A percentile compares a stretch with the other conserved stretches of the same genome.
Evolutionary conservation across 768 basidiomycete species (phyloP).

Genomic region (Leccinum imitatum): DNA sequence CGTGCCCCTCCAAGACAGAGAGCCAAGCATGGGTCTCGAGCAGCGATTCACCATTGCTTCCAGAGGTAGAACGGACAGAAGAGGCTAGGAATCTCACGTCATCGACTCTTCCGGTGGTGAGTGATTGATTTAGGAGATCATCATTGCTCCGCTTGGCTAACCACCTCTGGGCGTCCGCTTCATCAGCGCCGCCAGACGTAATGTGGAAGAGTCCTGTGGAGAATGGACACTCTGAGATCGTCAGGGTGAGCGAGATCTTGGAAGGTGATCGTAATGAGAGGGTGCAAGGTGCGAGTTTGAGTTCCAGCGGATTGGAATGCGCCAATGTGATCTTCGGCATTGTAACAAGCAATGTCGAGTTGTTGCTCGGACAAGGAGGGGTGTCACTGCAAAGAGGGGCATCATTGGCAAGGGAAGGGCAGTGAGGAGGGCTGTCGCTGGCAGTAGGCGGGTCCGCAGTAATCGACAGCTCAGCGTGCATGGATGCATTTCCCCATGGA

Average conservation of each 20-base stretch:
- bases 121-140: conserved; percentile 9
- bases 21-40: conserved; percentile 17
- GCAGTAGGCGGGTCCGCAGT: too few species aligned
- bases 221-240: conserved; percentile 17
- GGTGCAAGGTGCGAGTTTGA: neutral
- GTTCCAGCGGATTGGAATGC: neutral
- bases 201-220: conserved; percentile 14
- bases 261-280: neutral
- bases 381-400: too few species aligned
- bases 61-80: neutral
- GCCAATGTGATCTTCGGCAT: conserved; percentile 5
- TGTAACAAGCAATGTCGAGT: neutral
- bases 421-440: neutral
- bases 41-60: too few species aligned
- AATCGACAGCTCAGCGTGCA: conserved; percentile 12
- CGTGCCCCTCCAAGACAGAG: conserved; percentile 9
- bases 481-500: conserved; percentile 16
- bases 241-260: conserved; percentile 14
- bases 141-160: too few species aligned
- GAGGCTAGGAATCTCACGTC: conserved; percentile 20
- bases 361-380: neutral
- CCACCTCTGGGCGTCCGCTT: neutral
- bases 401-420: too few species aligned
- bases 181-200: neutral
- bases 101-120: conserved; percentile 16